Percentiles rank a stretch among this genome's conserved stretches.
Evolutionary conservation across 2,329 filamentous ascomycete genomes (phyloP).

Genomic region (Colletotrichum melonis): DNA sequence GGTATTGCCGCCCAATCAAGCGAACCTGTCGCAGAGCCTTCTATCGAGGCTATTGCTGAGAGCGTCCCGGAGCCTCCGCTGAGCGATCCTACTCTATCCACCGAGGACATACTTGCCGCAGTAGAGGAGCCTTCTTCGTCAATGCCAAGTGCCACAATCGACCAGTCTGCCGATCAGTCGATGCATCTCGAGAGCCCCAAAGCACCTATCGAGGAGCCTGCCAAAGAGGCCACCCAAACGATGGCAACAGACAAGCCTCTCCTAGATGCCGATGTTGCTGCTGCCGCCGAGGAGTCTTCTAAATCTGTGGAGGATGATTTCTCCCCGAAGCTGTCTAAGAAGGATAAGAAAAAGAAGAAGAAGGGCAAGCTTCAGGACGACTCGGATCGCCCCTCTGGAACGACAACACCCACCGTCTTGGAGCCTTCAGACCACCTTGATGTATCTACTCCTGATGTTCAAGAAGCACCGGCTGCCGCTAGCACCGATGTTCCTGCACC

Average conservation of each 20-base stretch:
- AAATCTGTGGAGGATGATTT: not conserved
- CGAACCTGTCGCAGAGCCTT: not conserved
- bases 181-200: not conserved
- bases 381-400: slow-evolving; percentile 9
- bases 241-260: not conserved
- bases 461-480: not conserved
- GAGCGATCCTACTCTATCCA: not conserved
- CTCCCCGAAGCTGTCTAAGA: slow-evolving; percentile 30
- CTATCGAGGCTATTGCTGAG: not conserved
- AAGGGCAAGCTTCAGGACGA: slow-evolving; percentile 32
- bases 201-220: not conserved
- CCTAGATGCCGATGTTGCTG: not conserved
- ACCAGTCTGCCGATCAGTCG: not conserved
- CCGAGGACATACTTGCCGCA: not conserved
- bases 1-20: not conserved
- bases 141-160: not conserved
- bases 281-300: not conserved
- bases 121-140: not conserved
- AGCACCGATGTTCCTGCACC: not conserved
- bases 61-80: not conserved
- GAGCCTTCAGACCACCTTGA: not conserved
- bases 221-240: not conserved
- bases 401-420: slow-evolving; percentile 24
- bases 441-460: not conserved
- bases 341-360: slow-evolving; percentile 37